Percentiles rank a stretch among this genome's conserved stretches.
Conservation (phyloP, 148 eudicot genomes). For the Gaultheria prostrata region DNA sequence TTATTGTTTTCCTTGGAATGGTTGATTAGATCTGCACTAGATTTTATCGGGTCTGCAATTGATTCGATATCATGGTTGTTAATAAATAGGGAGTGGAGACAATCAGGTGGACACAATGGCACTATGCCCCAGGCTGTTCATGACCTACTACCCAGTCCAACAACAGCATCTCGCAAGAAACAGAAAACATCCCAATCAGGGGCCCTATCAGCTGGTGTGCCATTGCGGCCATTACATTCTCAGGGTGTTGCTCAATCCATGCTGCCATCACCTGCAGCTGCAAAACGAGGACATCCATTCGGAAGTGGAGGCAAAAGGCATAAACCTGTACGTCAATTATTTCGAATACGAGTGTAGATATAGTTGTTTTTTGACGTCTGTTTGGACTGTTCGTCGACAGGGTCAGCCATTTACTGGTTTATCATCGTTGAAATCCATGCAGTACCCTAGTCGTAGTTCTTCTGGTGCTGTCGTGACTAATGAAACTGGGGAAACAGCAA, state of each 20-base stretch:
- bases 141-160: slow-evolving; percentile 62
- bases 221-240: slow-evolving; percentile 39
- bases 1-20: background rate
- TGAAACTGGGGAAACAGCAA: slow-evolving; percentile 44
- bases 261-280: slow-evolving; percentile 48
- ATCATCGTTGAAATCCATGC: slow-evolving; percentile 28
- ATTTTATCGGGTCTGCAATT: slow-evolving; percentile 3
- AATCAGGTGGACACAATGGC: slow-evolving; percentile 53
- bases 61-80: slow-evolving; percentile 14
- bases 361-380: slow-evolving; percentile 5
- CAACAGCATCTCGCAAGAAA: slow-evolving; percentile 71
- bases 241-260: slow-evolving; percentile 33
- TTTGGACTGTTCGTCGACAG: slow-evolving; percentile 21
- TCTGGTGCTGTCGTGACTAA: slow-evolving; percentile 37
- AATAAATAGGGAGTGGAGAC: slow-evolving; percentile 80
- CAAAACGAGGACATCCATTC: slow-evolving; percentile 35
- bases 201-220: slow-evolving; percentile 38
- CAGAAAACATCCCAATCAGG: slow-evolving; percentile 58
- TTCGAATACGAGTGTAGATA: background rate
- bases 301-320: slow-evolving; percentile 60
- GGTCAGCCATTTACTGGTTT: slow-evolving; percentile 31
- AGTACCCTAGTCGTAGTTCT: slow-evolving; percentile 37
- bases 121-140: slow-evolving; percentile 48
- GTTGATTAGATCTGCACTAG: background rate
- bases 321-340: slow-evolving; percentile 43